phyloP scores from a whole-genome alignment of 345 rosid genomes.

The Lepidium aucheri region DNA sequence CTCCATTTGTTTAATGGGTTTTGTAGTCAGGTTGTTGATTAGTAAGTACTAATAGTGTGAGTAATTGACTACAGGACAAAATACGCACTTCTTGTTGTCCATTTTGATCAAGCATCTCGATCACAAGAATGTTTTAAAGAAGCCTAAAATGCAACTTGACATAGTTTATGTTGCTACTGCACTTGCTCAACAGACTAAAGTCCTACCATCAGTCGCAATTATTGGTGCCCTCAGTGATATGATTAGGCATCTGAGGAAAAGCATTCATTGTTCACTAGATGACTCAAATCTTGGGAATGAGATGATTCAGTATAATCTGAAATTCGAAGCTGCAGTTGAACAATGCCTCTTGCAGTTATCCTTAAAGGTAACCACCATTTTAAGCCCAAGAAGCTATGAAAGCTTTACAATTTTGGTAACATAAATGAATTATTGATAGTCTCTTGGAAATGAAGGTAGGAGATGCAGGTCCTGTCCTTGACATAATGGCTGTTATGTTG shows the following conservation, averaged over 20 bases:
- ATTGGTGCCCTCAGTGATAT: constrained; percentile 66
- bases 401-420: neutral
- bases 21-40: neutral
- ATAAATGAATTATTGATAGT: constrained; percentile 9
- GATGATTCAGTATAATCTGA: constrained; percentile 48
- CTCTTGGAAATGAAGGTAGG: constrained; percentile 43
- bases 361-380: constrained; percentile 34
- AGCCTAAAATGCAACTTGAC: constrained; percentile 57
- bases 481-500: constrained; percentile 73
- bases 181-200: constrained; percentile 50
- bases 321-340: constrained; percentile 52
- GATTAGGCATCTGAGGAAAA: constrained; percentile 69
- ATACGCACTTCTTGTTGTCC: constrained; percentile 55
- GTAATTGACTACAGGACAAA: constrained; percentile 39
- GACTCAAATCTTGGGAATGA: constrained; percentile 56
- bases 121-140: constrained; percentile 60
- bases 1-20: neutral
- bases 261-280: constrained; percentile 62
- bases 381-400: neutral
- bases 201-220: constrained; percentile 49
- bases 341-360: constrained; percentile 61
- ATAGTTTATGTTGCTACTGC: constrained; percentile 48
- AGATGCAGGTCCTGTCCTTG: constrained; percentile 80
- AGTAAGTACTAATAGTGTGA: neutral
- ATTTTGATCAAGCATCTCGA: constrained; percentile 66